Base-by-base conservation (phyloP, 2,329 filamentous ascomycete genomes). In the Aspergillus sp. region DNA sequence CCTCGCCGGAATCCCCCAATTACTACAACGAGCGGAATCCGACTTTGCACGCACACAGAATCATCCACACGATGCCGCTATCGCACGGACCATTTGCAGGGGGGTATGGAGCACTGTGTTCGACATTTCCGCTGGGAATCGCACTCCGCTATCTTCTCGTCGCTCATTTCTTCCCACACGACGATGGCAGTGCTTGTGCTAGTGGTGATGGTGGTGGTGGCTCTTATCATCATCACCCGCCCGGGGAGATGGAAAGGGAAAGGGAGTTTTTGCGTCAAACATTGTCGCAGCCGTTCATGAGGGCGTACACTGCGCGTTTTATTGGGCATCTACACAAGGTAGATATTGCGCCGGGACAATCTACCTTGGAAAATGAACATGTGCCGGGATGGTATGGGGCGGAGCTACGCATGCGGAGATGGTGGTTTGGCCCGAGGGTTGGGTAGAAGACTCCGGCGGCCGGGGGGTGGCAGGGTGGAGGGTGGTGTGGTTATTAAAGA, bases 291-390 rank as follows among this genome's bases (percentile, higher is more conserved):
- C 54, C 54, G 7, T 56, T 49, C 41, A 56, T 56, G 54, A 31
- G 22, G 28, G 45, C 54, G 54, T 56, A 56, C 47, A 56, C 23
- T 6, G 54, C 54, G 22, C 54, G 54, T 19, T 56, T 56, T 47
- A 47, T 56, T 56, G 8, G 25, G 15, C 41, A 48, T 56, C 41
- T 56, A 8, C 43, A 47, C 17, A 47, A 56, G 28, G 25, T 56
- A 2, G 54, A 56, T 30, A 47, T 3, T 28, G 25, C 43, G 19
- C 43, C 43, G 3, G 43, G 15, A 31, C 38, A 56, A 48, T 30
- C n/a, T 43, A 3, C 6, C 25, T n/a, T 38, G 43, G 23, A 38
- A 25, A 28, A 49, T 15, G 23, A 38, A 25, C 22, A 49, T 7
- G 15, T 38, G 15, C 34, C 34, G 3, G 34, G 11, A 38, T 38